A percentile compares a stretch with the other conserved stretches of the same genome.
Evolutionary conservation across 257 asterid genomes (phyloP).

Genomic region (Mentha longifolia): DNA sequence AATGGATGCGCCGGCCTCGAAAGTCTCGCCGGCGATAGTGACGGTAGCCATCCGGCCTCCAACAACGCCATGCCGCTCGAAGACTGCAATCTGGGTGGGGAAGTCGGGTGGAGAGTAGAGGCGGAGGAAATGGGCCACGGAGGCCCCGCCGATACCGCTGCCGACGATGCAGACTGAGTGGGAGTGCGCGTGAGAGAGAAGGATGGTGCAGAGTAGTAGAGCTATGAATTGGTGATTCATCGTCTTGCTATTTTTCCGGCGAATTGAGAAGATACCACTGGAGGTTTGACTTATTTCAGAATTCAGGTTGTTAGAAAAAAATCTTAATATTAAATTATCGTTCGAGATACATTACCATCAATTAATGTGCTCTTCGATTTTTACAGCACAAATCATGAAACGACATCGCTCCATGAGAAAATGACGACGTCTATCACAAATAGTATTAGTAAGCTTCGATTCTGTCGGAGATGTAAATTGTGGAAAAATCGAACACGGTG

Average conservation of each 20-base stretch:
- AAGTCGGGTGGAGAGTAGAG: conserved; percentile 50
- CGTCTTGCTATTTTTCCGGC: neutral
- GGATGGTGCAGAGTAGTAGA: conserved; percentile 26
- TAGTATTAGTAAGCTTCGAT: too few relatives aligned
- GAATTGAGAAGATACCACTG: too few relatives aligned
- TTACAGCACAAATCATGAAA: too few relatives aligned
- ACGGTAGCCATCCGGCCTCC: conserved; percentile 98
- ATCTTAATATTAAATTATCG: too few relatives aligned
- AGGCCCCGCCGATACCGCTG: conserved; percentile 96
- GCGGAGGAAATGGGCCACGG: conserved; percentile 96
- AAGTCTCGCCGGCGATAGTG: conserved; percentile 71
- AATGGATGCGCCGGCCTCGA: conserved; percentile 95
- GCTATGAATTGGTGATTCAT: conserved; percentile 37
- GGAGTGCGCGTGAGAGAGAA: conserved; percentile 33
- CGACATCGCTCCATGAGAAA: too few relatives aligned
- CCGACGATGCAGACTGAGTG: conserved; percentile 84
- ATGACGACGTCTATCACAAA: too few relatives aligned
- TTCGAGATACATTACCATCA: too few relatives aligned
- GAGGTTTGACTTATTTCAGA: neutral
- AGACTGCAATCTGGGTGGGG: conserved; percentile 53
- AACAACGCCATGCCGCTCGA: conserved; percentile 68
- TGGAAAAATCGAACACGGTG: too few relatives aligned
- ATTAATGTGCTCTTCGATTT: too few relatives aligned
- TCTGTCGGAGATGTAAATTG: too few relatives aligned
- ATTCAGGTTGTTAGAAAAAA: too few relatives aligned